These are phyloP conservation scores for Talaromyces sp. DNA, from an alignment of 2,329 filamentous ascomycete genomes.

Conservation along the genomic window DNA sequence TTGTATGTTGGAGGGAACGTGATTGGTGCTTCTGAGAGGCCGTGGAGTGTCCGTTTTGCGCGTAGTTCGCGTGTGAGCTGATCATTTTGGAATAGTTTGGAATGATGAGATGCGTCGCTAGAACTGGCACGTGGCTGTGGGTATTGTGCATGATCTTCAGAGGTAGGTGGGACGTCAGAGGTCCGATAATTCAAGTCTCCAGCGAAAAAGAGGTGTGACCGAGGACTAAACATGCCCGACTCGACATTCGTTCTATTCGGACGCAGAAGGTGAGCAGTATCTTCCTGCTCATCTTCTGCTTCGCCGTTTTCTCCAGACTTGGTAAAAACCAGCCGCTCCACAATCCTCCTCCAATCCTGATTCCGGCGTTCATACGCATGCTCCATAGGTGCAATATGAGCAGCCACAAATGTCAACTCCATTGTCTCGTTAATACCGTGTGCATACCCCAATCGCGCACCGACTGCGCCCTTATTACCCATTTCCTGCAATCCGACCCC, in stretches of 20 bases:
- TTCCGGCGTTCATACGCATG: constrained; percentile 72
- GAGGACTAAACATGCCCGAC: constrained; percentile 66
- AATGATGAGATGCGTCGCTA: constrained; percentile 59
- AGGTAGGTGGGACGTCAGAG: constrained; percentile 60
- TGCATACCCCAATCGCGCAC: constrained; percentile 64
- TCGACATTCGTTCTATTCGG: constrained; percentile 22
- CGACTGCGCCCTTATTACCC: constrained; percentile 94
- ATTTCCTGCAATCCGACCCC: constrained; percentile 83
- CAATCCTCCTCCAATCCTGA: constrained; percentile 81
- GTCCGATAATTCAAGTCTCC: constrained; percentile 97
- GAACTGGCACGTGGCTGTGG: constrained; percentile 55
- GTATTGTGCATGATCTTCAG: constrained; percentile 57
- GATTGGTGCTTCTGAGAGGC: constrained; percentile 70
- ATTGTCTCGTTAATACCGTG: constrained; percentile 45
- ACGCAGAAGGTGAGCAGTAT: constrained; percentile 32
- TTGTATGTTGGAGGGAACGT: constrained; percentile 93
- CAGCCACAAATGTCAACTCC: constrained; percentile 78
- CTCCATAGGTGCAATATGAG: constrained; percentile 88
- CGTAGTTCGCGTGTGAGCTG: constrained; percentile 72
- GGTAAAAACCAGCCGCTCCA: constrained; percentile 73
- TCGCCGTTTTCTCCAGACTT: constrained; percentile 16
- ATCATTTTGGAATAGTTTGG: constrained; percentile 66
- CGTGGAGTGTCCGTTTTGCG: constrained; percentile 70
- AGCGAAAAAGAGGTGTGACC: constrained; percentile 75
- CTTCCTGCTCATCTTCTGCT: constrained; percentile 34